Evolutionary conservation across 495 filamentous ascomycete species (phyloP), one percentile per base, ranked within the genome.

Genomic region (Lasiosphaeria miniovina): DNA sequence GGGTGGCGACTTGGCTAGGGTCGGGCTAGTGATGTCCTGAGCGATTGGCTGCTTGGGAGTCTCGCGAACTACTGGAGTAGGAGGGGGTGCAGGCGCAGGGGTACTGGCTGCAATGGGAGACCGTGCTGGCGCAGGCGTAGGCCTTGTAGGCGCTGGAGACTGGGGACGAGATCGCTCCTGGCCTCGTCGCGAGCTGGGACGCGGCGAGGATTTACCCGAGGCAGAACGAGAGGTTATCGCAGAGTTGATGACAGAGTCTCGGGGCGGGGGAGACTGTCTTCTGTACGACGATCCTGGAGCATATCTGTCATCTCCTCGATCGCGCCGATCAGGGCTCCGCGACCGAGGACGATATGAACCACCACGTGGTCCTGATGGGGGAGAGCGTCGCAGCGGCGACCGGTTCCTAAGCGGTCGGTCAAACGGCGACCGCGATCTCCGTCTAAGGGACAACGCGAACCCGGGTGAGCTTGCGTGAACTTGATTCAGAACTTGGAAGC

Each of bases 371-470:
- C 59, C 62, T 10, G 68, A 63, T 15, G 75, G 75, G 1, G 77
- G 68, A 0, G 75, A 71, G 43, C 74, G 66, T 59, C 77, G 64
- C 14, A 64, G 65, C 1, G 76, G 76, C 3, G 75, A 69, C 35
- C 76, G 70, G 6, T 75, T 73, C 6, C 71, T 59, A n/a, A 60
- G 61, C 9, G 52, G 57, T 48, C 77, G 73, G 51, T 76, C 70
- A 52, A 71, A 72, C 1, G 78, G 77, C 32, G 77, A 79, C 38
- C 77, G 75, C n/a, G 77, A 80, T 64, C 78, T 69, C 56, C 77
- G 69, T 54, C 46, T 45, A 24, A 41, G 38, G 50, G 38, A 41
- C 7, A 8, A 8, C 24, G 24, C 24, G 24, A 24, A 24, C 24
- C 24, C 24, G 24, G 24, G 24, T 24, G 24, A 24, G 24, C 24